A percentile compares a stretch with the other conserved stretches of the same genome.
phyloP scores from a whole-genome alignment of 371 early-diverging fungal species.

The Circinella minor region DNA sequence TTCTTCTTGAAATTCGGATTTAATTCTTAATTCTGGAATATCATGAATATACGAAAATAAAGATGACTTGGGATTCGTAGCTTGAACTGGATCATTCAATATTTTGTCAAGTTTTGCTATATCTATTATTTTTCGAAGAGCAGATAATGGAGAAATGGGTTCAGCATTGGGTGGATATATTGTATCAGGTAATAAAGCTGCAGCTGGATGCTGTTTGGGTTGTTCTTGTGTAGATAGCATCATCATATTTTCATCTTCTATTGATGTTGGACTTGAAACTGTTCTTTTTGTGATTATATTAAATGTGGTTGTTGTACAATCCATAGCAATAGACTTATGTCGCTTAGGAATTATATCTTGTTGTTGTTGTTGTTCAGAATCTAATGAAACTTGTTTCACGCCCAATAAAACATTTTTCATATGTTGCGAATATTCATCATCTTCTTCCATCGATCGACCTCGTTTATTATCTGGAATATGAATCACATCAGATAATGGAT shows the following conservation, averaged over 20 bases:
- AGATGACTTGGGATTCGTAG: conserved; percentile 15
- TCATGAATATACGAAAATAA: conserved; percentile 10
- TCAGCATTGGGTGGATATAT: background rate
- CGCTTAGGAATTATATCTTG: background rate
- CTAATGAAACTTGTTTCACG: background rate
- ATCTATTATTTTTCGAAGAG: background rate
- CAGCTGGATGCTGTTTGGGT: background rate
- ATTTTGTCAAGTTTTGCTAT: conserved; percentile 8
- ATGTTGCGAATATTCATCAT: conserved; percentile 3
- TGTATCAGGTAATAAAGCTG: background rate
- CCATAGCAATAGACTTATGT: background rate
- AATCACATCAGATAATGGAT: background rate
- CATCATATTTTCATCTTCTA: background rate
- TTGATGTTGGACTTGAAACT: background rate
- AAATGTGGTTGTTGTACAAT: background rate
- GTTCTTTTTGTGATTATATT: background rate
- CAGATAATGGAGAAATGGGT: background rate
- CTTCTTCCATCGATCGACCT: background rate
- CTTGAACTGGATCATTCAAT: conserved; percentile 12
- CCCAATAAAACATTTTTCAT: conserved; percentile 11
- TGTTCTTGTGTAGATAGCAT: background rate
- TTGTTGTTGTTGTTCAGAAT: background rate
- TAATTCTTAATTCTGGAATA: background rate
- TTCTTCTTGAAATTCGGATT: background rate
- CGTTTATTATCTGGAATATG: conserved; percentile 9